Evolutionary conservation across 1,284 basidiomycete species (phyloP).

Genomic region (Malassezia nana): DNA sequence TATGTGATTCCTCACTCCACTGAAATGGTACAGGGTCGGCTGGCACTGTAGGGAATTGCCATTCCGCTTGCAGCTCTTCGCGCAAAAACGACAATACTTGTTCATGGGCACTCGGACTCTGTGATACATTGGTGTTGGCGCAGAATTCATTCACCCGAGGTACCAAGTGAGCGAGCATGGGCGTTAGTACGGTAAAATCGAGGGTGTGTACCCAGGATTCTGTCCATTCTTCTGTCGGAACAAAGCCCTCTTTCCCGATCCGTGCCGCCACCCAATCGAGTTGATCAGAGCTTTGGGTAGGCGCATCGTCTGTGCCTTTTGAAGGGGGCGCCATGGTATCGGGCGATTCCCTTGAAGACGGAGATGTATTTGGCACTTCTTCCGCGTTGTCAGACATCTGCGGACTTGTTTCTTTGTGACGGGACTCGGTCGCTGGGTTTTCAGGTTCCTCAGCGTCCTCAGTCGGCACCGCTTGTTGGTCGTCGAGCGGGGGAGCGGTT

Average conservation of each 20-base stretch:
- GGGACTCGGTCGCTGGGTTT: too few relatives aligned
- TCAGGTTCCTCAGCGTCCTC: too few relatives aligned
- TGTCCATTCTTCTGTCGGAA: slow-evolving; percentile 38
- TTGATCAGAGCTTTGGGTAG: too few relatives aligned
- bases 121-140: slow-evolving; percentile 11
- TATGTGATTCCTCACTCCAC: slow-evolving; percentile 28
- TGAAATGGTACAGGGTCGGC: slow-evolving; percentile 21
- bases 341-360: too few relatives aligned
- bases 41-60: background rate
- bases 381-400: too few relatives aligned
- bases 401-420: too few relatives aligned
- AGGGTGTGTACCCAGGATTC: slow-evolving; percentile 27
- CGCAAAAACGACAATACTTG: slow-evolving; percentile 32
- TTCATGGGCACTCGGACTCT: slow-evolving; percentile 24
- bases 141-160: slow-evolving; percentile 33
- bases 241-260: slow-evolving; percentile 36
- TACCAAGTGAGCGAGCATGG: slow-evolving; percentile 24
- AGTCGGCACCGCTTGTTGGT: too few relatives aligned
- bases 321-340: too few relatives aligned
- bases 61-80: slow-evolving; percentile 21
- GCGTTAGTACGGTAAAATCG: slow-evolving; percentile 21
- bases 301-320: too few relatives aligned
- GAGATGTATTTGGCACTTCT: too few relatives aligned
- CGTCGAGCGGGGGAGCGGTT: too few relatives aligned
- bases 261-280: slow-evolving; percentile 18